Evolutionary conservation across 2,329 filamentous ascomycete species (phyloP), one percentile per base, ranked within the genome.

Genomic region (Penicillium sp.): DNA sequence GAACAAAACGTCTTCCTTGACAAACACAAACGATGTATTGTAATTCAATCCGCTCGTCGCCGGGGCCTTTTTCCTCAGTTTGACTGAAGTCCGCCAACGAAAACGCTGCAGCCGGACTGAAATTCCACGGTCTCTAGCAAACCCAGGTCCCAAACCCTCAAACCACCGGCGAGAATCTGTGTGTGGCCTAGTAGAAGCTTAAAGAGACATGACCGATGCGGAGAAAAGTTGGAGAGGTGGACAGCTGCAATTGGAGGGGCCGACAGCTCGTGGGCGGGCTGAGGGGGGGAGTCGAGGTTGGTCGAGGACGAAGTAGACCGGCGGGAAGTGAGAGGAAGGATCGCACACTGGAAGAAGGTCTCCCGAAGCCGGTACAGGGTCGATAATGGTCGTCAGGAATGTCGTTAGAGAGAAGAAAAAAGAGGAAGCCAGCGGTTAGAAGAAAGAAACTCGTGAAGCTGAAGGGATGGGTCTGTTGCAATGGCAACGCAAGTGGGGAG

Each of bases 401-500:
- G 48, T 54, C 55, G 45, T 45, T 37, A 34, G 43, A 45, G 50
- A 45, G 36, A 42, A 41, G 44, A 54, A 47, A 38, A 50, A 48
- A 46, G 41, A 38, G 36, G 50, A 50, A 50, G 50, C 43, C 35
- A 55, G 53, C 50, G 49, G 45, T 47, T 50, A 53, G 54, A 58
- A 58, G 57, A 63, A 57, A 58, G 55, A 58, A 57, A 48, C 43
- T 48, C 42, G 54, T 61, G 63, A 65, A 64, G 61, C 59, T 63
- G 60, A 63, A 61, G 57, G 61, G 61, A 63, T 63, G 60, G 51
- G 51, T 57, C 63, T 65, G 62, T 65, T 66, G 62, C 63, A 64
- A 65, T 64, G 61, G 62, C 62, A 64, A 65, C 62, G 62, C 51
- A 57, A 63, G 62, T 64, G 62, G 61, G 60, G 62, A 64, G 61